Percentiles rank a stretch among this genome's conserved stretches.
Conservation (phyloP, 345 rosid genomes). For the Turnera subulata region DNA sequence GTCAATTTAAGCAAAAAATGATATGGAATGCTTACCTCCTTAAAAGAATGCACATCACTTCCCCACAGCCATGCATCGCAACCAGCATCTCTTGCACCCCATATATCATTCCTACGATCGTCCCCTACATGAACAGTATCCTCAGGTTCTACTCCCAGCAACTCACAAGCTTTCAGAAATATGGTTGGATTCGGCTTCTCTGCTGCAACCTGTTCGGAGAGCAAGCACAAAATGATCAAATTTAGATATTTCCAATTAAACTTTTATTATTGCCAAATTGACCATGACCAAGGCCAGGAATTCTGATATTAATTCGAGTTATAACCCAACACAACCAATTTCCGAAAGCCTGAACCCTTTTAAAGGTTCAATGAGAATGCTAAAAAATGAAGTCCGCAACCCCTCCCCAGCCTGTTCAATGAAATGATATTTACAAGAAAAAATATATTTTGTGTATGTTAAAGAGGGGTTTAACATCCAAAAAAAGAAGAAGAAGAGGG, state of each 20-base stretch:
- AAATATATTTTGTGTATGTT: too few relatives aligned
- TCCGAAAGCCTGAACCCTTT: too few relatives aligned
- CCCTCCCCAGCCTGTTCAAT: too few relatives aligned
- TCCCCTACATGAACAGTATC: constrained; percentile 97
- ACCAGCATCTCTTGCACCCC: constrained; percentile 99
- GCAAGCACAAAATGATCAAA: constrained; percentile 7
- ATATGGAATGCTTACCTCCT: constrained; percentile 45
- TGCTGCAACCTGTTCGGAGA: constrained; percentile 66
- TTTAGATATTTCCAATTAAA: not conserved
- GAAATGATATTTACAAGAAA: too few relatives aligned
- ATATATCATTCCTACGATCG: constrained; percentile 93
- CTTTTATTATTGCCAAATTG: not conserved
- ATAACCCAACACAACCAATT: too few relatives aligned
- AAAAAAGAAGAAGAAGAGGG: too few relatives aligned
- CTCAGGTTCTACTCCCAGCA: constrained; percentile 80
- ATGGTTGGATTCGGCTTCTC: constrained; percentile 98
- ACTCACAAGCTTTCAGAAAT: constrained; percentile 88
- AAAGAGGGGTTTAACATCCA: too few relatives aligned
- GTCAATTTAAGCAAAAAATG: not conserved
- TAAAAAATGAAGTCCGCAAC: too few relatives aligned
- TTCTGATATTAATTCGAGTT: too few relatives aligned
- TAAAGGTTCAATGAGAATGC: too few relatives aligned
- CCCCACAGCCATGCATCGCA: constrained; percentile 99
- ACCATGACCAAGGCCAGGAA: not conserved
- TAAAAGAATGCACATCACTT: constrained; percentile 81